Percentiles rank a stretch among this genome's conserved stretches.
Conservation (phyloP, 192 early-diverging fungal species). For the Gaertneriomyces semiglobifer region DNA sequence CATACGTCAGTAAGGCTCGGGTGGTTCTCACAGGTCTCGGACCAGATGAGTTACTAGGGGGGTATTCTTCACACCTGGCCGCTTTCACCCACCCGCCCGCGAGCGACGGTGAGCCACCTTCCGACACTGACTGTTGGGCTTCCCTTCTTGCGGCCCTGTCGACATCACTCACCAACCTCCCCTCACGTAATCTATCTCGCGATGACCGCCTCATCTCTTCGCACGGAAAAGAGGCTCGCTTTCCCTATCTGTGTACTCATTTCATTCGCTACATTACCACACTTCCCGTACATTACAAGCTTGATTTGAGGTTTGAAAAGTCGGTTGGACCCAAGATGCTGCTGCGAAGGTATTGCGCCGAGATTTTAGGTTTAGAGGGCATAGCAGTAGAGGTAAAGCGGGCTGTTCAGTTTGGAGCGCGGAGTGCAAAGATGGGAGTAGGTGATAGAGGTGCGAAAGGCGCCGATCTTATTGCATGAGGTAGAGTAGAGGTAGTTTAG, state of each 20-base stretch:
- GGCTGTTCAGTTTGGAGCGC: conserved; percentile 96
- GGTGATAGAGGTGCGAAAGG: conserved; percentile 11
- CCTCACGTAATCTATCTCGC: conserved; percentile 83
- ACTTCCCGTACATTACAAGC: conserved; percentile 74
- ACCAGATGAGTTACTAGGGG: conserved; percentile 85
- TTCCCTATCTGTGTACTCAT: conserved; percentile 77
- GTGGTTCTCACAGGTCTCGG: conserved; percentile 87
- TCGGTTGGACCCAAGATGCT: conserved; percentile 90
- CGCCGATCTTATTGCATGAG: neutral
- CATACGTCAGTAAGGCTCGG: conserved; percentile 65
- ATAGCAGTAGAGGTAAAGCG: conserved; percentile 75
- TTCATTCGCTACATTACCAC: conserved; percentile 65
- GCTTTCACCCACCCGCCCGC: conserved; percentile 42
- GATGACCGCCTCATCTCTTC: conserved; percentile 92
- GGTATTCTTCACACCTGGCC: conserved; percentile 83
- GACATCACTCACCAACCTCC: neutral
- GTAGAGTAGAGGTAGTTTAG: too few species aligned
- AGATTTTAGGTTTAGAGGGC: conserved; percentile 61
- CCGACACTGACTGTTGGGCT: too few species aligned
- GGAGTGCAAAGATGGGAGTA: conserved; percentile 89
- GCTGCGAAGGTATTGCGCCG: conserved; percentile 66
- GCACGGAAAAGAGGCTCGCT: conserved; percentile 48
- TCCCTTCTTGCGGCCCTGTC: too few species aligned
- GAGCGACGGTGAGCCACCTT: too few species aligned
- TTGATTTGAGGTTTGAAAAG: conserved; percentile 71